These are phyloP conservation scores for Sextonia rubra DNA, from an alignment of 164 flowering plant genomes.

Conservation along the genomic window DNA sequence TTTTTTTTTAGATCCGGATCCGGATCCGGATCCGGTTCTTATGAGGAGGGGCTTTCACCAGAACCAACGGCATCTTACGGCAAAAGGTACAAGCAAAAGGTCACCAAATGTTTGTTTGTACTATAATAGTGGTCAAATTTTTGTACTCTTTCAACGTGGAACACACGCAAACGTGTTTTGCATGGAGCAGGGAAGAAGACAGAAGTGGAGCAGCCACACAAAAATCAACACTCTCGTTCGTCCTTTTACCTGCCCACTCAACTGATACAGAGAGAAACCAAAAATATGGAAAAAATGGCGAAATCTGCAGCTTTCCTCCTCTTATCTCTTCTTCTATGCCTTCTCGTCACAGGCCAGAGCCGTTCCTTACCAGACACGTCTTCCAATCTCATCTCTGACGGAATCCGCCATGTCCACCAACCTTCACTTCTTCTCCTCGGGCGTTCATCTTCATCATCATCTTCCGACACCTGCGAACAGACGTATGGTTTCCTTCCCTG, in stretches of 20 bases:
- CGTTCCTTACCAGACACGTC: constrained; percentile 7
- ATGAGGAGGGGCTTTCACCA: no score
- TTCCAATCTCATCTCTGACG: constrained; percentile 33
- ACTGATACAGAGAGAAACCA: no score
- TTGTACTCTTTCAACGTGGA: no score
- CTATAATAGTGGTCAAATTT: no score
- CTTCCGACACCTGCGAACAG: constrained; percentile 36
- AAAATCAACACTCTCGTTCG: no score
- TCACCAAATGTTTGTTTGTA: no score
- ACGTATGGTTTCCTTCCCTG: constrained; percentile 70
- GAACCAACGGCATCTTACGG: background rate
- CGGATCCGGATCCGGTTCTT: no score
- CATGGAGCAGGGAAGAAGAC: background rate
- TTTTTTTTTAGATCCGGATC: no score
- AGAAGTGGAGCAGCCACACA: constrained; percentile 2
- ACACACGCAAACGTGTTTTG: no score
- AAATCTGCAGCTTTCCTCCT: background rate
- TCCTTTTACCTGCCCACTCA: no score
- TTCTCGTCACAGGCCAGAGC: constrained; percentile 6
- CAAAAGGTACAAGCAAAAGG: no score
- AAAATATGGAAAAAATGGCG: background rate
- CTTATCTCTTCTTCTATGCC: constrained; percentile 1
- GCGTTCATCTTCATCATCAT: background rate
- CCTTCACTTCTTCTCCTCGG: constrained; percentile 1
- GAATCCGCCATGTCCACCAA: background rate